Evolutionary conservation across 2,329 filamentous ascomycete genomes (phyloP), one percentile per base, ranked within the genome.

Genomic region (Aspergillus clavatus): DNA sequence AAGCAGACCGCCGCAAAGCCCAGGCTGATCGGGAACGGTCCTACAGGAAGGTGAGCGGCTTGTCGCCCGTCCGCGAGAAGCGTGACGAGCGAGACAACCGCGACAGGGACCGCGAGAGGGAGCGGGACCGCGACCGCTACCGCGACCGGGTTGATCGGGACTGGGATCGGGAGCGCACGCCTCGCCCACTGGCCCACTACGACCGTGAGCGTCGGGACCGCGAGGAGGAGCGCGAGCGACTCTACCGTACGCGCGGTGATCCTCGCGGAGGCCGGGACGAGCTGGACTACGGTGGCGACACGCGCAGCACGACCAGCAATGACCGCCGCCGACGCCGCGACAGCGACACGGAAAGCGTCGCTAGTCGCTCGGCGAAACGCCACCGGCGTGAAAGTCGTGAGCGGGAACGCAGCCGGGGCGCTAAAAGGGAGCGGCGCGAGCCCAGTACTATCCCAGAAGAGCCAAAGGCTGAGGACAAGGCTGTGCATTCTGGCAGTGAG

Each of bases 11-110:
- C 54, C 86, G 89, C 60, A 93, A 91, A 67, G 91, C 91, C 35
- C 90, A 93, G 62, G 89, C 90, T 46, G 90, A 95, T 63, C 85
- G 94, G 38, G 94, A 97, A 71, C 86, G 90, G 54, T 90, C 94
- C 58, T 94, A 95, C 70, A 84, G 88, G 66, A 94, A 93, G 71
- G 82, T 82, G 71, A 86, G 84, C 53, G 73, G 79, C 57, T 62
- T 79, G 53, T 74, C 79, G 56, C 78, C 78, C 14, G 51, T 62
- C n/a, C 64, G 62, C 16, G 68, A 69, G 27, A 56, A 65, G 39
- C 60, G 62, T 6, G 63, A 67, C 23, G 57, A 65, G 23, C 55
- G 65, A 26, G 63, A 64, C 24, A 59, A 68, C 38, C 69, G 73
- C 27, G 66, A 72, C 24, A 62, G 63, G 8, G 68, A 69, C 40